phyloP scores from a whole-genome alignment of 2,329 filamentous ascomycete species.

The Colletotrichum graminicola region DNA sequence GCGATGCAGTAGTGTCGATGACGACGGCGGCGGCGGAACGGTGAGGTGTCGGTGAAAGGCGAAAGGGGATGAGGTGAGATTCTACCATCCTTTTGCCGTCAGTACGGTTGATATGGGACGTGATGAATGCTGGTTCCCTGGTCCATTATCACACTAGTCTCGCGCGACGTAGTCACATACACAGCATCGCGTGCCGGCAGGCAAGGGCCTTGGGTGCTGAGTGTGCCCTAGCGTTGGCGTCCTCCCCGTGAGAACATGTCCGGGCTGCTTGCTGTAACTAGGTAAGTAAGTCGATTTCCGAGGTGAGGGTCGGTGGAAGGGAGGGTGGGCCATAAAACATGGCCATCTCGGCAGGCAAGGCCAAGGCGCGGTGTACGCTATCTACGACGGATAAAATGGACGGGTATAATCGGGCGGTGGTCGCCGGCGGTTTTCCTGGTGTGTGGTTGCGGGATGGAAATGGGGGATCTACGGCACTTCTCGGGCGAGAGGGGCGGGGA shows the following conservation, averaged over 20 bases:
- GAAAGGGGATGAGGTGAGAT: slow-evolving; percentile 13
- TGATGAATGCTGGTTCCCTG: background rate
- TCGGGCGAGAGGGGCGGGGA: background rate
- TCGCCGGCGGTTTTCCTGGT: slow-evolving; percentile 5
- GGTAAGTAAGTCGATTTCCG: background rate
- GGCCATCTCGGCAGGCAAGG: background rate
- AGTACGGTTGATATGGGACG: background rate
- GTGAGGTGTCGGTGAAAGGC: slow-evolving; percentile 12
- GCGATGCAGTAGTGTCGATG: background rate
- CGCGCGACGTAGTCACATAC: background rate
- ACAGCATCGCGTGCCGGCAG: background rate
- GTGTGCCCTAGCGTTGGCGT: slow-evolving; percentile 3
- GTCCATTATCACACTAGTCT: background rate
- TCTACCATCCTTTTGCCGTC: background rate
- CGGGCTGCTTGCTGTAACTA: background rate
- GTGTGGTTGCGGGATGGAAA: background rate
- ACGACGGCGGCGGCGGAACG: background rate
- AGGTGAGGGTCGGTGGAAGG: background rate
- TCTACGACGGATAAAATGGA: background rate
- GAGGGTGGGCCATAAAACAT: slow-evolving; percentile 4
- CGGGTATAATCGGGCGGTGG: background rate
- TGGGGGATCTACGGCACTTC: slow-evolving; percentile 16
- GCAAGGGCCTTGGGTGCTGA: background rate
- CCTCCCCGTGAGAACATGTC: background rate
- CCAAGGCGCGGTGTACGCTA: background rate